Conservation (phyloP, 163 green algal genomes). For the Trebouxiophyceae sp. region DNA sequence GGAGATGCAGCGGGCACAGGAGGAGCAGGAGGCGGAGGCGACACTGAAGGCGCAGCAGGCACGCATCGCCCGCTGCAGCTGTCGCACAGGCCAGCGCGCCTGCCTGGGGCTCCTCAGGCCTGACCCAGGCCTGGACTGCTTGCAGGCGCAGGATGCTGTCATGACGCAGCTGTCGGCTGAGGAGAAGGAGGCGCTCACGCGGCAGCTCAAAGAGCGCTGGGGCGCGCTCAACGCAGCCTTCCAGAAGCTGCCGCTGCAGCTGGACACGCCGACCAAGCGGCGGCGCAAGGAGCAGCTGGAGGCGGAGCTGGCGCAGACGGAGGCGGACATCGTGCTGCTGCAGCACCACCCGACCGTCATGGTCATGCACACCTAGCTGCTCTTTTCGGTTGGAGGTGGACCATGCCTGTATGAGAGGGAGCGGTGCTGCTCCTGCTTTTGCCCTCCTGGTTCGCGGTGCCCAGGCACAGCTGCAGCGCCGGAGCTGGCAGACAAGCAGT, state of each 20-base stretch:
- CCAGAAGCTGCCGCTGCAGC: constrained; percentile 57
- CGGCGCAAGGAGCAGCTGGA: constrained; percentile 36
- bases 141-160: constrained; percentile 13
- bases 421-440: too few species aligned
- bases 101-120: neutral
- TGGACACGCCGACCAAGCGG: constrained; percentile 69
- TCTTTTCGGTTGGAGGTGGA: too few species aligned
- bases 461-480: too few species aligned
- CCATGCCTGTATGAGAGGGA: too few species aligned
- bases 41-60: constrained; percentile 15
- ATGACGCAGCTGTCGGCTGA: constrained; percentile 19
- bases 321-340: too few species aligned
- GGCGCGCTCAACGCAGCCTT: constrained; percentile 68
- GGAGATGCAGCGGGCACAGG: constrained; percentile 42
- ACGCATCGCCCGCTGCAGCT: neutral
- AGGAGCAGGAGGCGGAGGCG: constrained; percentile 47
- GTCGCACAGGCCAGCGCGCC: neutral
- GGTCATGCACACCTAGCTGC: too few species aligned
- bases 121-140: neutral
- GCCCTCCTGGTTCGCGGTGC: too few species aligned
- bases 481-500: too few species aligned
- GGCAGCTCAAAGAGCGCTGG: constrained; percentile 81
- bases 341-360: too few species aligned
- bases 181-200: constrained; percentile 58
- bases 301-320: too few species aligned